phyloP scores from a whole-genome alignment of 257 asterid genomes.

The Nicotiana tomentosiformis region DNA sequence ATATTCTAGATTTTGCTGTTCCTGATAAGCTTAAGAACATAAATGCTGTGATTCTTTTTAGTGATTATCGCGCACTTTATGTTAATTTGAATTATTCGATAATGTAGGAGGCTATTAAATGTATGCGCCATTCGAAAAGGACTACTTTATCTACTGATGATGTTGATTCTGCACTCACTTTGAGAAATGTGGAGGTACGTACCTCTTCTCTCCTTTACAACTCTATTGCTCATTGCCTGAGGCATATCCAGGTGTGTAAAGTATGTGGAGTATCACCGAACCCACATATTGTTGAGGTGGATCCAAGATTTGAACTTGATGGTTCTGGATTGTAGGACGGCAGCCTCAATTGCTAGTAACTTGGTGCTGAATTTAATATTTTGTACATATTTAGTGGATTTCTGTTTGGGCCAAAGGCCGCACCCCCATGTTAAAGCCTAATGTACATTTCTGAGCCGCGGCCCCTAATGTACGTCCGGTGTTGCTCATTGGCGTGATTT shows the following conservation, averaged over 20 bases:
- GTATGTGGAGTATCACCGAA: too few relatives aligned
- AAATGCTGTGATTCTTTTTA: background rate
- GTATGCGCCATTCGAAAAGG: constrained; percentile 96
- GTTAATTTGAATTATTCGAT: background rate
- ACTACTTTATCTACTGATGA: constrained; percentile 83
- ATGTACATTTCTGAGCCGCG: background rate
- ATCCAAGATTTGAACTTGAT: too few relatives aligned
- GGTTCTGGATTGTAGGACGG: too few relatives aligned
- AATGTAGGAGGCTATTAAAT: constrained; percentile 86
- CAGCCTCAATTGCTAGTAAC: too few relatives aligned
- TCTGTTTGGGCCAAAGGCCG: too few relatives aligned
- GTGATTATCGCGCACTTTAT: background rate
- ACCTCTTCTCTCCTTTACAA: background rate
- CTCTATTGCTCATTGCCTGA: background rate
- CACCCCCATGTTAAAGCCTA: too few relatives aligned
- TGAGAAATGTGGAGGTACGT: constrained; percentile 96
- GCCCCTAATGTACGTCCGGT: background rate
- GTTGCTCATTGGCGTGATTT: background rate
- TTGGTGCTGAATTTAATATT: too few relatives aligned
- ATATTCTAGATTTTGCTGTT: background rate
- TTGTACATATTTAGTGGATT: too few relatives aligned
- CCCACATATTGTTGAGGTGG: too few relatives aligned
- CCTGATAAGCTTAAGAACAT: background rate
- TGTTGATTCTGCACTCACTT: constrained; percentile 87
- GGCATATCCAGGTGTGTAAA: too few relatives aligned